phyloP scores from a whole-genome alignment of 1,139 yeast species.

The Hyphopichia burtonii region DNA sequence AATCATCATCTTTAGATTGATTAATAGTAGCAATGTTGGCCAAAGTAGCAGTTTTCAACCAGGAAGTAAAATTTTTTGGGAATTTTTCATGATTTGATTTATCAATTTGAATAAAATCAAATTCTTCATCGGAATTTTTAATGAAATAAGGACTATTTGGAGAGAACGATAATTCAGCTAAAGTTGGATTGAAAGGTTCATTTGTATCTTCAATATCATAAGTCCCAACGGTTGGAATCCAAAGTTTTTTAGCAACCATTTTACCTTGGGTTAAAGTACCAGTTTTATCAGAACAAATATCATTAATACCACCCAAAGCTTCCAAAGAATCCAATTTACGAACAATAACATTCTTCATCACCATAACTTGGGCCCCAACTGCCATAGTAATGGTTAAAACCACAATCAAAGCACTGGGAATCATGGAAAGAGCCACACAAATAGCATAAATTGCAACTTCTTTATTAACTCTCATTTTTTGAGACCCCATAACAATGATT shows the following conservation, averaged over 20 bases:
- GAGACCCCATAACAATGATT: conserved; percentile 39
- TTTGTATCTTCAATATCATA: conserved; percentile 30
- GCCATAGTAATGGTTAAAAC: conserved; percentile 53
- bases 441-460: conserved; percentile 42
- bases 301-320: conserved; percentile 52
- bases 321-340: conserved; percentile 46
- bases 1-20: conserved; percentile 21
- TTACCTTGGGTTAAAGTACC: conserved; percentile 54
- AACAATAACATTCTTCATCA: conserved; percentile 42
- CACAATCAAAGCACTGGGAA: conserved; percentile 56
- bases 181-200: conserved; percentile 43
- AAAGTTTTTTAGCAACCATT: conserved; percentile 43
- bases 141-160: conserved; percentile 23
- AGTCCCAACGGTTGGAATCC: conserved; percentile 38
- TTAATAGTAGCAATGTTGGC: conserved; percentile 34
- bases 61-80: conserved; percentile 12
- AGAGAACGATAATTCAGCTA: conserved; percentile 26
- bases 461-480: conserved; percentile 35
- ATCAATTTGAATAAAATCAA: conserved; percentile 19
- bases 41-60: conserved; percentile 31
- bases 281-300: conserved; percentile 54
- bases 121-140: conserved; percentile 30
- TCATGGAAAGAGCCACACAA: conserved; percentile 51
- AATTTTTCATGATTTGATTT: conserved; percentile 7
- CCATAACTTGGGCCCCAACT: conserved; percentile 51